Conservation (phyloP, 2,329 filamentous ascomycete species). For the Ascosphaera apis region DNA sequence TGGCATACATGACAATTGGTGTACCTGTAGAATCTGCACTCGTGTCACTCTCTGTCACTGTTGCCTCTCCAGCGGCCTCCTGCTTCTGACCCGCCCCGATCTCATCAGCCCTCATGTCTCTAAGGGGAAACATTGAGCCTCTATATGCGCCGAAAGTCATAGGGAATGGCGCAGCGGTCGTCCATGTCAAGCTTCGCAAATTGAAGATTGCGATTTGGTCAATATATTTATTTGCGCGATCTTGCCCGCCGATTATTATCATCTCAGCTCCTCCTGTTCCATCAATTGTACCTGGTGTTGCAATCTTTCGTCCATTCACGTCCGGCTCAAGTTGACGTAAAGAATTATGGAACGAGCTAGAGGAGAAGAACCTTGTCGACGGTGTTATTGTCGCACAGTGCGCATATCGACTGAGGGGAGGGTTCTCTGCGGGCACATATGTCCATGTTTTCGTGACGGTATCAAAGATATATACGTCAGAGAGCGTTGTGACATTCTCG, state of each 20-base stretch:
- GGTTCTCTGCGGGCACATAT: slow-evolving; percentile 53
- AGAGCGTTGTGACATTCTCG: slow-evolving; percentile 88
- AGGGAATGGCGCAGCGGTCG: slow-evolving; percentile 61
- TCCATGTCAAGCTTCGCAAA: slow-evolving; percentile 84
- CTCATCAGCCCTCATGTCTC: slow-evolving; percentile 20
- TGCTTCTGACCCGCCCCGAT: slow-evolving; percentile 21
- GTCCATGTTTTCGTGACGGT: slow-evolving; percentile 66
- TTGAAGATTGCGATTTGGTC: slow-evolving; percentile 99
- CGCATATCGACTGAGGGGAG: slow-evolving; percentile 83
- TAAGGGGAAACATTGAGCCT: slow-evolving; percentile 72
- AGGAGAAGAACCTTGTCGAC: slow-evolving; percentile 69
- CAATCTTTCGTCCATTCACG: slow-evolving; percentile 27
- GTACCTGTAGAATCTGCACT: slow-evolving; percentile 12
- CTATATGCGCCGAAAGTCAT: slow-evolving; percentile 92
- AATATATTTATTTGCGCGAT: slow-evolving; percentile 95
- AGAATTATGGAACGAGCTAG: slow-evolving; percentile 58
- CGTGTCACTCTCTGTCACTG: slow-evolving; percentile 5
- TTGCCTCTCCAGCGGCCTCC: slow-evolving; percentile 15
- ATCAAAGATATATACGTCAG: slow-evolving; percentile 90
- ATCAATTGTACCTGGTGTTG: slow-evolving; percentile 32
- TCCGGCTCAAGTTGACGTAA: slow-evolving; percentile 83
- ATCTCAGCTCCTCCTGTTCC: slow-evolving; percentile 86
- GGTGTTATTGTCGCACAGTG: slow-evolving; percentile 87
- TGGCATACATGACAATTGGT: slow-evolving; percentile 90
- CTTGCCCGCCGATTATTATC: slow-evolving; percentile 89